Evolutionary conservation across 192 early-diverging fungal species (phyloP).

Genomic region (Linnemannia zychae): DNA sequence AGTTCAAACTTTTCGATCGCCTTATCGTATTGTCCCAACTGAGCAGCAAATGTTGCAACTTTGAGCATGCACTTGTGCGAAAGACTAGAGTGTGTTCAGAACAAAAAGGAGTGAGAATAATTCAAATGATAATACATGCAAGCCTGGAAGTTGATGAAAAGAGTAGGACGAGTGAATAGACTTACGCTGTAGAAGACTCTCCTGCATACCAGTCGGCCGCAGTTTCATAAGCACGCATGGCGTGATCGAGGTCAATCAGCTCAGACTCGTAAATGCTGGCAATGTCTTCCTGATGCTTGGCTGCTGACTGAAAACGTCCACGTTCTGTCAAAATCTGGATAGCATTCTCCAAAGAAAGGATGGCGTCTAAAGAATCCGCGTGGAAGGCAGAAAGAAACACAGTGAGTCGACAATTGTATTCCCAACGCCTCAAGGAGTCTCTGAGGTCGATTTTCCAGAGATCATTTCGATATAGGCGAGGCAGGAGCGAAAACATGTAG

Average conservation of each 20-base stretch:
- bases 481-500: neutral
- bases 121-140: too few species aligned
- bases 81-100: conserved; percentile 71
- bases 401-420: neutral
- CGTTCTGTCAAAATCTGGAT: conserved; percentile 86
- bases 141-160: neutral
- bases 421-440: too few species aligned
- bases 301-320: conserved; percentile 91
- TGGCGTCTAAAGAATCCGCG: conserved; percentile 69
- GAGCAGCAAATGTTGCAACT: conserved; percentile 91
- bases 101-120: too few species aligned
- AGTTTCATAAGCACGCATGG: conserved; percentile 89
- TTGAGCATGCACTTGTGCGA: conserved; percentile 93
- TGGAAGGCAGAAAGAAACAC: neutral
- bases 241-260: conserved; percentile 79
- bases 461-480: neutral
- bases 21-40: conserved; percentile 88
- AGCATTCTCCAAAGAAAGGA: conserved; percentile 80
- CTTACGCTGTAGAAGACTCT: conserved; percentile 92
- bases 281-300: conserved; percentile 95
- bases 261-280: conserved; percentile 93
- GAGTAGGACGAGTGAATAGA: neutral
- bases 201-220: conserved; percentile 95
- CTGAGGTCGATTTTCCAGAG: neutral
- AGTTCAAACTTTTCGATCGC: conserved; percentile 94